phyloP scores from a whole-genome alignment of 352 stramenopile species.

The Phytopythium chamaehyphon region DNA sequence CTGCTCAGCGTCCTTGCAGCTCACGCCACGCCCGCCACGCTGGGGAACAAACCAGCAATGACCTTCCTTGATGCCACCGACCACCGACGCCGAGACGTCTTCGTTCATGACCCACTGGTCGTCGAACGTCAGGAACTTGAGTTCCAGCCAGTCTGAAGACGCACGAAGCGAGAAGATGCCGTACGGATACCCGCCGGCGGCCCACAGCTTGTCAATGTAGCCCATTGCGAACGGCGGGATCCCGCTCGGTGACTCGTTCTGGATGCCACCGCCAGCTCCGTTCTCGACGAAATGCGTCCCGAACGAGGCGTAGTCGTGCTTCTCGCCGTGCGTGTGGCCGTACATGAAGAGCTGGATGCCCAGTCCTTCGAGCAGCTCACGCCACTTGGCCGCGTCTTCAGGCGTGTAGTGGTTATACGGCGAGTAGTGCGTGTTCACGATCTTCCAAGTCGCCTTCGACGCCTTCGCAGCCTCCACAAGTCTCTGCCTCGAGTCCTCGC shows the following conservation, averaged over 20 bases:
- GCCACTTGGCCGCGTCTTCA: conserved; percentile 43
- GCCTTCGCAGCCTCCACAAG: conserved; percentile 47
- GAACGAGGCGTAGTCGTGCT: conserved; percentile 61
- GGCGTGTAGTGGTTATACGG: conserved; percentile 75
- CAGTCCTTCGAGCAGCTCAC: conserved; percentile 42
- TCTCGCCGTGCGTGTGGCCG: conserved; percentile 70
- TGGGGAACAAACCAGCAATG: conserved; percentile 72
- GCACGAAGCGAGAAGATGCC: conserved; percentile 63
- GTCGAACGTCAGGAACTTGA: conserved; percentile 65
- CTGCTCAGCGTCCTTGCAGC: conserved; percentile 29
- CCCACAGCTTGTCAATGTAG: conserved; percentile 65
- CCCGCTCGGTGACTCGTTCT: conserved; percentile 64
- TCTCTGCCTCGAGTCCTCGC: conserved; percentile 45
- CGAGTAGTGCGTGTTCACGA: conserved; percentile 83
- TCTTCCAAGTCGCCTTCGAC: conserved; percentile 78
- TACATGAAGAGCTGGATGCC: conserved; percentile 67
- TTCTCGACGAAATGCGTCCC: conserved; percentile 81
- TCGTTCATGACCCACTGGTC: conserved; percentile 50
- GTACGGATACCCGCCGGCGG: conserved; percentile 58
- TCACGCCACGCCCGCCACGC: conserved; percentile 27
- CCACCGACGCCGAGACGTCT: conserved; percentile 36
- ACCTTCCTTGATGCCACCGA: conserved; percentile 52
- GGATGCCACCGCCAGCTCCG: conserved; percentile 63
- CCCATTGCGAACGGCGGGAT: conserved; percentile 53
- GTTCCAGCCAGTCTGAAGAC: conserved; percentile 57